These are phyloP conservation scores for Tetrastigma voinierianum DNA, from an alignment of 164 flowering plant species.

Conservation along the genomic window DNA sequence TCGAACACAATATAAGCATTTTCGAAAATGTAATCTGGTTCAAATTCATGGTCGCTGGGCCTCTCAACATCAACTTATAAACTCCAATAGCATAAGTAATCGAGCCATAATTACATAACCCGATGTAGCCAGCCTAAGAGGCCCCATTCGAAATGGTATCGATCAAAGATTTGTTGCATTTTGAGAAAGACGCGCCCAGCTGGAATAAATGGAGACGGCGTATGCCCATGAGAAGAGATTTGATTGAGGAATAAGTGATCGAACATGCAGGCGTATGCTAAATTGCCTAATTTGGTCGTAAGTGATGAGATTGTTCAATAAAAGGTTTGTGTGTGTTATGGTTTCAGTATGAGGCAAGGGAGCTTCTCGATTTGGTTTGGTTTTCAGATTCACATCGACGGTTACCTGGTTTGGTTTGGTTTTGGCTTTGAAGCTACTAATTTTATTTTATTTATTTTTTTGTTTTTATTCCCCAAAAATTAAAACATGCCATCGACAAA, in stretches of 20 bases:
- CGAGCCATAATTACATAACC: too few species aligned
- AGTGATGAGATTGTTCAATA: constrained; percentile 54
- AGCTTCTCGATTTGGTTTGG: constrained; percentile 42
- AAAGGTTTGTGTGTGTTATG: constrained; percentile 40
- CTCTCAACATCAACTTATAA: constrained; percentile 43
- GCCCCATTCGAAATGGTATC: too few species aligned
- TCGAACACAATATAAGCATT: too few species aligned
- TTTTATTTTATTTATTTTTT: too few species aligned
- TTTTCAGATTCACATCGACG: too few species aligned
- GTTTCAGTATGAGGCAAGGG: constrained; percentile 59
- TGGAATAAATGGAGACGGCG: constrained; percentile 64
- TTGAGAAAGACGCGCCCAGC: constrained; percentile 31
- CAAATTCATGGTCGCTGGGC: constrained; percentile 35
- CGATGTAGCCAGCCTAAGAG: too few species aligned
- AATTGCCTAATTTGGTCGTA: constrained; percentile 43
- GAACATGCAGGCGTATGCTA: constrained; percentile 64
- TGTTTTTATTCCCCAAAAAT: too few species aligned
- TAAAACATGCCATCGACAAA: too few species aligned
- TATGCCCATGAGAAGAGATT: constrained; percentile 75
- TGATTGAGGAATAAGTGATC: constrained; percentile 61
- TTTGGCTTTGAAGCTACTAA: too few species aligned
- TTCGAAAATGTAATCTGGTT: too few species aligned
- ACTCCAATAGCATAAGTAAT: constrained; percentile 32
- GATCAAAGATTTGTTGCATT: too few species aligned
- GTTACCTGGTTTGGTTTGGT: too few species aligned